Base-by-base conservation (phyloP, 805 yeast species). In the Candida schatavii region DNA sequence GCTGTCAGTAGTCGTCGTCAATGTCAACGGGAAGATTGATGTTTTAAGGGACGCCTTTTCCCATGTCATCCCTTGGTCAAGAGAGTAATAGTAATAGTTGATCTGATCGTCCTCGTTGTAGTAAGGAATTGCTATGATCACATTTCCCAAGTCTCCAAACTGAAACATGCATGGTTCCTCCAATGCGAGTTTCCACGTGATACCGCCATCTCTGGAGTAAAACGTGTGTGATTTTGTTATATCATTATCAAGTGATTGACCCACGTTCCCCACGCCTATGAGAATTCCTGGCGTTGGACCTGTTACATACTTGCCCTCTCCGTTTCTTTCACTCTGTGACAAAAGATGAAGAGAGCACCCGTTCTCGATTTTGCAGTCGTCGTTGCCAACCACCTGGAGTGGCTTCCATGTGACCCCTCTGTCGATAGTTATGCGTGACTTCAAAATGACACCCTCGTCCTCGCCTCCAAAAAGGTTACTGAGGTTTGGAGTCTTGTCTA, bases 1-100 rank as follows among this genome's bases (percentile, higher is more conserved):
- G 1, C 91, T 87, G 61, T 87, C 95, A 13, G 78, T 71, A 0
- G 87, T 76, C 0, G 89, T 79, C 1, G 78, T 57, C 5, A 83
- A 42, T 4, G 62, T 52, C 2, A 59, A 42, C 0, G 83, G 80
- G 28, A 52, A 49, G 11, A 80, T 52, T 1, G 68, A 46, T 6
- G 48, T 40, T 6, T 75, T 81, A 4, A 87, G 56, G n/a, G 72
- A 66, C 25, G 67, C 63, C 29, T 68, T 68, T 3, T 56, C 45
- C 90, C 93, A 88, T 2, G 82, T 59, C 26, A 67, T 56, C 34
- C 96, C 96, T 55, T 85, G 88, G 56, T 88, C 90, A 11, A 81
- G 55, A 0, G 95, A 81, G 52, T 72, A 88, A 28, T 70, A 47
- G n/a, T 59, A 56, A 10, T 64, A 61, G 5, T 61, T 68, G 0